phyloP scores from a whole-genome alignment of 345 rosid genomes.

The Leavenworthia alabamica region DNA sequence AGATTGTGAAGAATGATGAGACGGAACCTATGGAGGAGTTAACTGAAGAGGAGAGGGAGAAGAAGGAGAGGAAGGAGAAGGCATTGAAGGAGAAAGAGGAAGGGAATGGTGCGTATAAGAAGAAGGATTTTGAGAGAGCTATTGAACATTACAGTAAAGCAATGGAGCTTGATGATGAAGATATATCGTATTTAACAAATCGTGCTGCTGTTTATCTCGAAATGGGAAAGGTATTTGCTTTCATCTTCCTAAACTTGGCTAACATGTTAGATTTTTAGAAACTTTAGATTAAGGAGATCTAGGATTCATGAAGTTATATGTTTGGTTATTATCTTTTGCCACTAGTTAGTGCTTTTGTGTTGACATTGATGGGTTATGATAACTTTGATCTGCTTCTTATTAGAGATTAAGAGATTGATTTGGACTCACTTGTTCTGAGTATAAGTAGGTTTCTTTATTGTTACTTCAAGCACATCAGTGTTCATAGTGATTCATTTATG shows the following conservation, averaged over 20 bases:
- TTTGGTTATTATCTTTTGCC: neutral
- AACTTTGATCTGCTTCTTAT: neutral
- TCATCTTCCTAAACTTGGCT: neutral
- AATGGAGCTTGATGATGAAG: conserved; percentile 75
- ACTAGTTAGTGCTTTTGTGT: neutral
- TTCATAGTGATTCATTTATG: neutral
- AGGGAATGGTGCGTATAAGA: conserved; percentile 87
- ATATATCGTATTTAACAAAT: conserved; percentile 75
- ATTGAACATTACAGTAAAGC: conserved; percentile 72
- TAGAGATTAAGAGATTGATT: neutral
- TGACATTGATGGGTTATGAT: neutral
- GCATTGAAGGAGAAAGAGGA: conserved; percentile 64
- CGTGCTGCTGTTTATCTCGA: conserved; percentile 95
- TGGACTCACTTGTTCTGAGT: neutral
- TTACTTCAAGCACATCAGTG: neutral
- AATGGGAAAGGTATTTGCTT: conserved; percentile 61
- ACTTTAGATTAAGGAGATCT: neutral
- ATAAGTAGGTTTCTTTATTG: neutral
- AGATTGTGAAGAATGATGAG: conserved; percentile 1
- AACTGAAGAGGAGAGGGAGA: conserved; percentile 35
- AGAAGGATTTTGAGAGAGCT: conserved; percentile 85
- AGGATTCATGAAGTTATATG: neutral
- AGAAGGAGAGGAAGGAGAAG: conserved; percentile 34
- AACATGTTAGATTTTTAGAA: neutral
- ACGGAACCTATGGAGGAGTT: conserved; percentile 25